Base-by-base conservation (phyloP, 2,329 filamentous ascomycete genomes). In the Fusarium brevicatenulatum region DNA sequence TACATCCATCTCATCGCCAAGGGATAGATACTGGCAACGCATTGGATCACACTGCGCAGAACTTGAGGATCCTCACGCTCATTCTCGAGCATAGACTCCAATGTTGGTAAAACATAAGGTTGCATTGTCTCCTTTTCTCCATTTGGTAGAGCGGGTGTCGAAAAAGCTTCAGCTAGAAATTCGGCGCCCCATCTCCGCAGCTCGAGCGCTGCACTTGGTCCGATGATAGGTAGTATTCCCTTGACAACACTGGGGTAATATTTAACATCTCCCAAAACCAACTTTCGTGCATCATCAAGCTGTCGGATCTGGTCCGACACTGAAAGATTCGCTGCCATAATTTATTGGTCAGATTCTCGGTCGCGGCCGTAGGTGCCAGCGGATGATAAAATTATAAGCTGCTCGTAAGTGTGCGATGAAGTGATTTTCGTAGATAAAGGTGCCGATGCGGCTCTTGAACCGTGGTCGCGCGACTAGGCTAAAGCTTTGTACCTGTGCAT, bases 181-280 rank as follows among this genome's bases (percentile, higher is more conserved):
- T 98, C 95, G 71, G 95, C 92, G 32, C 95, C 96, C 96, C 96
- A 99, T 92, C 95, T 88, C 82, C 95, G 92, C 78, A 98, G 86
- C 82, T 97, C 94, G 63, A 97, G 84, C 69, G 90, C 88, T 72
- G 93, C 89, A 73, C 88, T 87, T 57, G 92, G 90, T 68, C 92
- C 91, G 82, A 98, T 93, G 78, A 98, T 95, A 63, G 95, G 95
- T n/a, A 98, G 86, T 71, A 98, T 94, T 53, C 94, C 95, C 79
- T 94, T 93, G 71, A 99, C 92, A 80, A 99, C 95, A 82, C 93
- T 94, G 56, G 92, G 91, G 82, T 98, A 99, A 84, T 97, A 94
- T 79, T 91, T 91, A 72, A 95, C 89, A 83, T 98, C 95, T 76
- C 90, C 90, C 67, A 98, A 89, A 60, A 97, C 95, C 70, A 98